phyloP scores from a whole-genome alignment of 495 filamentous ascomycete species.

The Opeltia flavorubescens region DNA sequence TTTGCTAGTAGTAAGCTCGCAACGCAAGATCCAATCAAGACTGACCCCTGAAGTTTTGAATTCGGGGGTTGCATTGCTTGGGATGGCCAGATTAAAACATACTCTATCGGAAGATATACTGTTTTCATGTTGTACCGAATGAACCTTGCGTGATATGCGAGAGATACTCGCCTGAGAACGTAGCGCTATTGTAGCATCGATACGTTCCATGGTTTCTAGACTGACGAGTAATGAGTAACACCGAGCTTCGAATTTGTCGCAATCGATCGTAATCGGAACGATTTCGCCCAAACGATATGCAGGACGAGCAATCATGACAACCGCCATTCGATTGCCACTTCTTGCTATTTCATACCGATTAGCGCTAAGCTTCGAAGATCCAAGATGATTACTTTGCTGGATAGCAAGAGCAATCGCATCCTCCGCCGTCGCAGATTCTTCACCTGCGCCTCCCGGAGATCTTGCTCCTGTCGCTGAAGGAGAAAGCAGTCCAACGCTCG shows the following conservation, averaged over 20 bases:
- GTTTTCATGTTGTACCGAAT: slow-evolving; percentile 63
- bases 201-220: slow-evolving; percentile 65
- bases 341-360: slow-evolving; percentile 93
- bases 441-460: slow-evolving; percentile 25
- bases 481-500: slow-evolving; percentile 50
- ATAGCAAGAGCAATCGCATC: slow-evolving; percentile 88
- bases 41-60: slow-evolving; percentile 79
- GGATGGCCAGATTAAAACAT: slow-evolving; percentile 69
- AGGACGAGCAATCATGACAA: slow-evolving; percentile 77
- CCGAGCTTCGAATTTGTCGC: slow-evolving; percentile 54
- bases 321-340: slow-evolving; percentile 69
- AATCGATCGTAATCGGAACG: slow-evolving; percentile 70
- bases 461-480: slow-evolving; percentile 42
- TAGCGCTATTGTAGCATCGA: slow-evolving; percentile 67
- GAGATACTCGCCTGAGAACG: slow-evolving; percentile 70
- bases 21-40: slow-evolving; percentile 69
- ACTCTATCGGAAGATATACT: slow-evolving; percentile 66
- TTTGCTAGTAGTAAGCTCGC: slow-evolving; percentile 72
- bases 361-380: slow-evolving; percentile 46
- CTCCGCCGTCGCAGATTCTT: slow-evolving; percentile 46
- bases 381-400: slow-evolving; percentile 54
- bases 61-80: slow-evolving; percentile 65
- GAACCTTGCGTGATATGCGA: slow-evolving; percentile 67
- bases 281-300: slow-evolving; percentile 84
- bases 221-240: slow-evolving; percentile 67